A percentile compares a stretch with the other conserved stretches of the same genome.
Evolutionary conservation across 2,329 filamentous ascomycete genomes (phyloP).

Genomic region (Hypoxylon sp.): DNA sequence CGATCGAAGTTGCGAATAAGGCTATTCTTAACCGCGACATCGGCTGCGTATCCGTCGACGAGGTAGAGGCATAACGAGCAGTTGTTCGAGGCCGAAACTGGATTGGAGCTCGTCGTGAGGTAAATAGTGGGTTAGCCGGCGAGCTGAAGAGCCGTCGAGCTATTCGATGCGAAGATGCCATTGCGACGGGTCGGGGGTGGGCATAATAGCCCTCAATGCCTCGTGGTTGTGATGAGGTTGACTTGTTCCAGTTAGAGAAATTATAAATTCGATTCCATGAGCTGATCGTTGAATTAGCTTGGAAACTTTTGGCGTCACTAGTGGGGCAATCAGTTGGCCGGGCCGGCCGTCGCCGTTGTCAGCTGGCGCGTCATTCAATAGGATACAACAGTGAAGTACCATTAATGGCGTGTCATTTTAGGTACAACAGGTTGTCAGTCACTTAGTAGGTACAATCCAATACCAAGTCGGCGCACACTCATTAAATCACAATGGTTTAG

Average conservation of each 20-base stretch:
- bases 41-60: conserved; percentile 32
- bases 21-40: conserved; percentile 56
- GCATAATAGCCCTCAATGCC: conserved; percentile 53
- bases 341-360: conserved; percentile 4
- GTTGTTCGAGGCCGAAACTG: conserved; percentile 40
- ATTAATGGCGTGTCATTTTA: conserved; percentile 21
- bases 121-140: conserved; percentile 37
- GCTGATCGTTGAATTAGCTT: conserved; percentile 25
- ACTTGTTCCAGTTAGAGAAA: conserved; percentile 19
- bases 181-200: conserved; percentile 44
- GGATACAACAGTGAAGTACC: not conserved
- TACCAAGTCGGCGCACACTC: not conserved
- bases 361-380: conserved; percentile 4
- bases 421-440: not conserved
- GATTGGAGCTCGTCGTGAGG: conserved; percentile 39
- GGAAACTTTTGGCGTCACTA: conserved; percentile 11
- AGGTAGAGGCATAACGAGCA: conserved; percentile 45
- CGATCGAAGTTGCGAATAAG: conserved; percentile 60
- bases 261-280: conserved; percentile 17
- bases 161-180: conserved; percentile 50
- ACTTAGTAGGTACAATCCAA: not conserved
- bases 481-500: not conserved
- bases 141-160: conserved; percentile 41
- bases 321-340: conserved; percentile 3
- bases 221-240: conserved; percentile 31